phyloP scores from a whole-genome alignment of 208 protist species.

The Acanthamoeba lugdunensis region DNA sequence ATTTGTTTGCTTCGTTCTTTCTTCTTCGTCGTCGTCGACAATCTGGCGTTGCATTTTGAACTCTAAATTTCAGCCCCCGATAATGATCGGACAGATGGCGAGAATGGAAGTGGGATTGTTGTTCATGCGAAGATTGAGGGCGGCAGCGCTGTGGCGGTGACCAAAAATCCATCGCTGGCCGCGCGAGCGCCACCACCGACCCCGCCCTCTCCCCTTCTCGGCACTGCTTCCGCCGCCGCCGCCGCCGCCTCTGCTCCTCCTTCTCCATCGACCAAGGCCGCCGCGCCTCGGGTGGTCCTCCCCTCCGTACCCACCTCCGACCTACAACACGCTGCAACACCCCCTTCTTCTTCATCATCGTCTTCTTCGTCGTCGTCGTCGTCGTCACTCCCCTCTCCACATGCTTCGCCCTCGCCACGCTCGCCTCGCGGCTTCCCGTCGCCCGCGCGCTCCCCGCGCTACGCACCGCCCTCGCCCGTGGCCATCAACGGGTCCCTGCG shows the following conservation, averaged over 20 bases:
- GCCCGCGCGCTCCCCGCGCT: no score
- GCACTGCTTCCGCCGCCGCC: no score
- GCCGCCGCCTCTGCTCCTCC: background rate
- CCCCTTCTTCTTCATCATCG: background rate
- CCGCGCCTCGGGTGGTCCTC: background rate
- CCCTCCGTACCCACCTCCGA: background rate
- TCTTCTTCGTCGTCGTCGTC: background rate
- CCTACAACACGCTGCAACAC: background rate
- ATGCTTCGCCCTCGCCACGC: background rate
- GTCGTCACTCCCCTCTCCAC: no score
- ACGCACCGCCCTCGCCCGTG: background rate
- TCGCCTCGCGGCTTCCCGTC: no score
- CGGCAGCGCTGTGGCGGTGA: background rate
- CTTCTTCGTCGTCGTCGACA: background rate
- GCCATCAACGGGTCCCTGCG: background rate
- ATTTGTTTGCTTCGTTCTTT: background rate
- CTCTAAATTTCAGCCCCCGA: no score
- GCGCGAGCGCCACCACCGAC: background rate
- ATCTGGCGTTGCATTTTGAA: background rate
- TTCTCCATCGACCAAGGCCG: background rate
- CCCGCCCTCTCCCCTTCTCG: background rate
- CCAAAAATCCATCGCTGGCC: slow-evolving; percentile 7
- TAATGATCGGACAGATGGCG: background rate
- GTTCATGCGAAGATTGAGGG: background rate
- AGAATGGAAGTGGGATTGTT: background rate